Percentiles rank a stretch among this genome's conserved stretches.
phyloP scores from a whole-genome alignment of 2,329 filamentous ascomycete species.

The Talaromyces sp. region DNA sequence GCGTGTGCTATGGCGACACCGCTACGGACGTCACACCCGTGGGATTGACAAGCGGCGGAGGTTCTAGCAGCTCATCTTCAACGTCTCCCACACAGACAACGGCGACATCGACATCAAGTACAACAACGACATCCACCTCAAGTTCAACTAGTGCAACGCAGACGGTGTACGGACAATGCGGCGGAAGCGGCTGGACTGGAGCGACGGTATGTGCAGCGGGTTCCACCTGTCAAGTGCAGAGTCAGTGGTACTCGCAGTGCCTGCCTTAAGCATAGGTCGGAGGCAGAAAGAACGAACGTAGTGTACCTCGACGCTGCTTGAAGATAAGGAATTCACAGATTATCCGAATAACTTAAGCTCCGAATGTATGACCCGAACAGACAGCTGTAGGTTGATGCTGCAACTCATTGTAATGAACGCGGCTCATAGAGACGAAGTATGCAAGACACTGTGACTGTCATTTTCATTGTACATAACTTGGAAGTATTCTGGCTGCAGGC shows the following conservation, averaged over 20 bases:
- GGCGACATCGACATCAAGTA: not conserved
- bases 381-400: not conserved
- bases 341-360: not conserved
- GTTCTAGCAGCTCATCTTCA: not conserved
- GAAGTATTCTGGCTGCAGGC: not conserved
- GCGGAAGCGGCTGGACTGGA: slow-evolving; percentile 30
- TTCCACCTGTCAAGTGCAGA: slow-evolving; percentile 28
- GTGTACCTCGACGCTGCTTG: not conserved
- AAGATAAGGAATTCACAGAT: not conserved
- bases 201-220: slow-evolving; percentile 27
- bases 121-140: slow-evolving; percentile 14
- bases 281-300: not conserved
- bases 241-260: slow-evolving; percentile 33
- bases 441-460: not conserved
- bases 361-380: not conserved
- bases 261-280: not conserved
- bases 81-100: not conserved
- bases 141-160: slow-evolving; percentile 14
- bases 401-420: not conserved
- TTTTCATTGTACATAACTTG: not conserved
- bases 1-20: slow-evolving; percentile 24
- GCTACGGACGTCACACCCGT: slow-evolving; percentile 20
- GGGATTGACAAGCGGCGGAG: slow-evolving; percentile 1
- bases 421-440: not conserved
- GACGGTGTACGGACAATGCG: slow-evolving; percentile 28